These are phyloP conservation scores for Ammopiptanthus mongolicus DNA, from an alignment of 306 rosid genomes.

Conservation along the genomic window DNA sequence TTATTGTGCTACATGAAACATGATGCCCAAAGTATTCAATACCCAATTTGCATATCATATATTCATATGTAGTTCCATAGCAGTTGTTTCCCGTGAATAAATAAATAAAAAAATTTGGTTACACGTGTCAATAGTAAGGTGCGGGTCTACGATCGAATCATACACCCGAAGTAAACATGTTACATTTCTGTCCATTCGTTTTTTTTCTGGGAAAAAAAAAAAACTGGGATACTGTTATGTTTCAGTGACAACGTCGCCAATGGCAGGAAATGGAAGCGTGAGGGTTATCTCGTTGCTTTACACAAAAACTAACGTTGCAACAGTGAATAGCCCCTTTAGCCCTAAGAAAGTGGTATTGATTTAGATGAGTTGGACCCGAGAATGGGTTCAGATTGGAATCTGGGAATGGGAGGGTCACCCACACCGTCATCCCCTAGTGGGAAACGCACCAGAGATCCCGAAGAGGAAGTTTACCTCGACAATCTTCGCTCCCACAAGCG, in stretches of 20 bases:
- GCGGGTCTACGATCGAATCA: neutral
- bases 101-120: no score
- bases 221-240: neutral
- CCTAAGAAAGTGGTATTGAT: neutral
- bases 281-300: neutral
- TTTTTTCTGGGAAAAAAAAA: neutral
- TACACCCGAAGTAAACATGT: neutral
- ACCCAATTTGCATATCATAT: no score
- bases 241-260: neutral
- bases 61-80: no score
- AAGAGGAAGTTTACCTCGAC: slow-evolving; percentile 91
- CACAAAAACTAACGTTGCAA: neutral
- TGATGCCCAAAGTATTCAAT: no score
- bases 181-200: neutral
- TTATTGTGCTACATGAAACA: no score
- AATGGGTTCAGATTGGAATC: slow-evolving; percentile 75
- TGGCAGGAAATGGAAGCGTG: slow-evolving; percentile 4
- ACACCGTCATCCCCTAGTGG: slow-evolving; percentile 61
- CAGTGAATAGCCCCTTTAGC: slow-evolving; percentile 1
- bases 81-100: no score
- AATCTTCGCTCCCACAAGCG: slow-evolving; percentile 96
- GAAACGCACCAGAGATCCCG: slow-evolving; percentile 91
- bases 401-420: slow-evolving; percentile 39
- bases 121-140: neutral
- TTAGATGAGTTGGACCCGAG: slow-evolving; percentile 8